Evolutionary conservation across 345 rosid genomes (phyloP).

Genomic region (Microcos paniculata): DNA sequence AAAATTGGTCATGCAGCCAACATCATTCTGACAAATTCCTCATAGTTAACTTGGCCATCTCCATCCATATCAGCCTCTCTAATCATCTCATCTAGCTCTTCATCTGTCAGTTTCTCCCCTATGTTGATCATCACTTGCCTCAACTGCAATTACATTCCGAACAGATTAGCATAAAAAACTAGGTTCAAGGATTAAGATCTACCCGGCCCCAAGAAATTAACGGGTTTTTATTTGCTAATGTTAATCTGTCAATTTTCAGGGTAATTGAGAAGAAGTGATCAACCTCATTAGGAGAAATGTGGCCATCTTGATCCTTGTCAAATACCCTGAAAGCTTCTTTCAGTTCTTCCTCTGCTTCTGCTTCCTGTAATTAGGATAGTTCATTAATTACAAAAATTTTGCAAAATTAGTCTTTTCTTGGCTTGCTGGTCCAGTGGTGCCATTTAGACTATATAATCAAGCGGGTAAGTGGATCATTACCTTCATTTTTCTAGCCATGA

Average conservation of each 20-base stretch:
- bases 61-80: conserved; percentile 60
- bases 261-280: not conserved
- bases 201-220: too few relatives aligned
- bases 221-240: not conserved
- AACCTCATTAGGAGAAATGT: conserved; percentile 63
- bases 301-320: conserved; percentile 72
- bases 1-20: conserved; percentile 26
- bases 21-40: conserved; percentile 77
- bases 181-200: too few relatives aligned
- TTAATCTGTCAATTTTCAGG: too few relatives aligned
- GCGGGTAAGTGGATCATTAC: conserved; percentile 20
- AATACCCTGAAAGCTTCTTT: conserved; percentile 68
- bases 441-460: not conserved
- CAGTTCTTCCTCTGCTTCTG: conserved; percentile 52
- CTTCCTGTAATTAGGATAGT: conserved; percentile 32
- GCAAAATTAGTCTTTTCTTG: not conserved
- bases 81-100: conserved; percentile 55
- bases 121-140: conserved; percentile 51
- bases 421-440: not conserved
- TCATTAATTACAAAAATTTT: not conserved
- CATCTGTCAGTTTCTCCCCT: conserved; percentile 54
- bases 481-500: conserved; percentile 73
- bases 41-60: conserved; percentile 58
- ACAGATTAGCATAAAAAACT: not conserved
- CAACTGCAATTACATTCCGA: conserved; percentile 34